These are phyloP conservation scores for Flaveria bidentis DNA, from an alignment of 129 eudicot species.

Conservation along the genomic window DNA sequence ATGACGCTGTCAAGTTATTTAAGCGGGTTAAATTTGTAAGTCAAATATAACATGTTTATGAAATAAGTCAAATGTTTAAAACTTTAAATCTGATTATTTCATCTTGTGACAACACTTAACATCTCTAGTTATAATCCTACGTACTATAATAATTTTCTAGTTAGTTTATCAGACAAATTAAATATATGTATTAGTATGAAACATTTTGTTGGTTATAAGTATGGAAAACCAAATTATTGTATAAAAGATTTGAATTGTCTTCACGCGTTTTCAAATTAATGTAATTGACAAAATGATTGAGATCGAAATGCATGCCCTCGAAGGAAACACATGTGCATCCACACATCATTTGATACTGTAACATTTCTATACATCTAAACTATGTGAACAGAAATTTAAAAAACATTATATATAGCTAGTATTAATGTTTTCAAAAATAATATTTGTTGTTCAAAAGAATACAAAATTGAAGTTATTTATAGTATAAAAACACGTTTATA, in stretches of 20 bases:
- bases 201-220: neutral
- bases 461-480: neutral
- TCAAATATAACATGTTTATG: neutral
- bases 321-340: neutral
- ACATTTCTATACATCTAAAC: neutral
- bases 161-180: neutral
- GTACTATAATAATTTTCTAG: neutral
- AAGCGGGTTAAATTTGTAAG: too few species aligned
- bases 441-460: neutral
- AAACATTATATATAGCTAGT: too few species aligned
- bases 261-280: conserved; percentile 9
- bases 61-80: too few species aligned
- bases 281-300: neutral
- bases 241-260: too few species aligned
- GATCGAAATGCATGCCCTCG: neutral
- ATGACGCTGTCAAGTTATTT: too few species aligned
- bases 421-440: neutral
- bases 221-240: neutral
- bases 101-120: neutral
- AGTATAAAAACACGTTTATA: neutral
- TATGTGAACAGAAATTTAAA: too few species aligned
- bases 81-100: neutral
- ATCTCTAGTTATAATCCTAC: neutral
- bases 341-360: neutral
- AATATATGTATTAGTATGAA: too few species aligned